These are phyloP conservation scores for Boeremia lycopersici DNA, from an alignment of 2,329 filamentous ascomycete genomes.

Conservation along the genomic window DNA sequence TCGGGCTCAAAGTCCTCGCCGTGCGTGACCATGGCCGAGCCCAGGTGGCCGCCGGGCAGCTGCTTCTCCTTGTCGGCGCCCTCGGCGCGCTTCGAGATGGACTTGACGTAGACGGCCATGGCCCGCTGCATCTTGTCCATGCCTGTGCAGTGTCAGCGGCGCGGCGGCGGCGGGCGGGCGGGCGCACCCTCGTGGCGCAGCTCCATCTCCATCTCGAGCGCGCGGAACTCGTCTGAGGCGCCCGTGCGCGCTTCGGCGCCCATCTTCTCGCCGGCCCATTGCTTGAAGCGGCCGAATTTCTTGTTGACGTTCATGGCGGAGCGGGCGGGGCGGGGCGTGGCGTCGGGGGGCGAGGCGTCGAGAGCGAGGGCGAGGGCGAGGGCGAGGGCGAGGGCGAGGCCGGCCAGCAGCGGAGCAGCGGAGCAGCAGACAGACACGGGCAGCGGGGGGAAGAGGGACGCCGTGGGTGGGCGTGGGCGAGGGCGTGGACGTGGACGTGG, in stretches of 20 bases:
- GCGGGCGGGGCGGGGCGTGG: slow-evolving; percentile 12
- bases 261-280: slow-evolving; percentile 98
- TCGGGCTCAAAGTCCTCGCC: slow-evolving; percentile 91
- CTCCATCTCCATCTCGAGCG: slow-evolving; percentile 86
- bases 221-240: slow-evolving; percentile 89
- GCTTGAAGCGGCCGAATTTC: slow-evolving; percentile 93
- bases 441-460: too few relatives aligned
- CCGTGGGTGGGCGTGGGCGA: too few relatives aligned
- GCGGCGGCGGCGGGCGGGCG: slow-evolving; percentile 10
- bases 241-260: slow-evolving; percentile 86
- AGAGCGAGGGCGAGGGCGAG: slow-evolving; percentile 3
- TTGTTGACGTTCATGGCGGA: slow-evolving; percentile 72
- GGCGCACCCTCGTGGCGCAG: slow-evolving; percentile 80
- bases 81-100: slow-evolving; percentile 81
- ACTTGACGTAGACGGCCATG: slow-evolving; percentile 86
- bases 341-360: slow-evolving; percentile 17
- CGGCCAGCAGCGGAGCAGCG: neutral
- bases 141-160: slow-evolving; percentile 59
- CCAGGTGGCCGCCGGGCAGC: slow-evolving; percentile 78
- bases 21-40: slow-evolving; percentile 83
- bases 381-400: neutral
- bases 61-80: slow-evolving; percentile 88
- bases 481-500: too few relatives aligned
- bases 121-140: slow-evolving; percentile 89
- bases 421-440: too few relatives aligned